Percentiles rank a stretch among this genome's conserved stretches.
Evolutionary conservation across 176 grass and related monocot species (phyloP).

Genomic region (Eragrostis nindensis): DNA sequence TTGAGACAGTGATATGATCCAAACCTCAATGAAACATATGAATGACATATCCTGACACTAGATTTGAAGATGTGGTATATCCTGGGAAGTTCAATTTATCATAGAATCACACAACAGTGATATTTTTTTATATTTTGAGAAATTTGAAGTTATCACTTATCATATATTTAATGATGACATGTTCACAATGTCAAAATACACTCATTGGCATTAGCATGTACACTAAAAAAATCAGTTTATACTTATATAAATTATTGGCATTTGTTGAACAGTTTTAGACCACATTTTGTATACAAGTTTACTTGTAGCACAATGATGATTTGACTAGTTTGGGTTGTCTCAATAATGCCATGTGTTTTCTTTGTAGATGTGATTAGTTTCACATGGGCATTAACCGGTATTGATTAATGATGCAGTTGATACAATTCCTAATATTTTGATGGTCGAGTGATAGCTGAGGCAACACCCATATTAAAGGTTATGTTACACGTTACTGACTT

Average conservation of each 20-base stretch:
- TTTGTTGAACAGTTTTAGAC: too few species aligned
- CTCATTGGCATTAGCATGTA: too few species aligned
- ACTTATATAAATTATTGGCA: too few species aligned
- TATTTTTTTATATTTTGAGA: background rate
- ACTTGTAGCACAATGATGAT: background rate
- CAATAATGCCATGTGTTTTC: background rate
- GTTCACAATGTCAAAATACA: too few species aligned
- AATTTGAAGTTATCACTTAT: background rate
- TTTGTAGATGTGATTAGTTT: background rate
- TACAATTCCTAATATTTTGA: background rate
- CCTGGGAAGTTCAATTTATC: background rate
- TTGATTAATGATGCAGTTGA: background rate
- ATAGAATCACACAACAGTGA: background rate
- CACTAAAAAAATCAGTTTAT: too few species aligned
- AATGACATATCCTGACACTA: background rate
- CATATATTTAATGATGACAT: background rate
- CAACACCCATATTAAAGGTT: background rate
- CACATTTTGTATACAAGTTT: too few species aligned
- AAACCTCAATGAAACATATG: background rate
- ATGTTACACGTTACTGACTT: background rate
- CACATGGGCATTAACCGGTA: constrained; percentile 3
- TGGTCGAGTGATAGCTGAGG: background rate
- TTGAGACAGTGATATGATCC: background rate
- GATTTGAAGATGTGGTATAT: background rate
- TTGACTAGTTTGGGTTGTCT: background rate